Evolutionary conservation across 2,329 filamentous ascomycete species (phyloP), one percentile per base, ranked within the genome.

Genomic region (Blumeria hordei): DNA sequence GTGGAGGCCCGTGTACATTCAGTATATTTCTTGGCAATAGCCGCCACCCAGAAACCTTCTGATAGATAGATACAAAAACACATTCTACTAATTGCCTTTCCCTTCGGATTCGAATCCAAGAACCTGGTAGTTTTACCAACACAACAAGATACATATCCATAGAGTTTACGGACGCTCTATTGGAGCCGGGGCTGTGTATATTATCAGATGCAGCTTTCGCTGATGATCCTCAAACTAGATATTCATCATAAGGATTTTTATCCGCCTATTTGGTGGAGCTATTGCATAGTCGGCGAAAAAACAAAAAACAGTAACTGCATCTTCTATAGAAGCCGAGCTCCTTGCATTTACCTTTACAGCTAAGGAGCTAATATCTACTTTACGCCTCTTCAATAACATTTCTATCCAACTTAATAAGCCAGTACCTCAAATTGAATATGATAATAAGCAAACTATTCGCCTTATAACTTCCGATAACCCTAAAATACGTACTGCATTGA

Each of bases 361-460:
- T n/a, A 37, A 53, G 18, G 50, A 53, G 16, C 10, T 41, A 37
- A 53, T 53, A 7, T 36, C 33, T 18, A 41, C 36, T 9, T 8
- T 16, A 8, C 28, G 50, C 39, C 36, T 53, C 28, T 53, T 53
- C 32, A 18, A 28, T 16, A 18, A 12, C 14, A 53, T 53, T 9
- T 36, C 28, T n/a, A 14, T 53, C 8, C n/a, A 53, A 39, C 34
- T 53, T 10, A 28, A 41, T 12, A 4, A 12, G 11, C 21, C 16
- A 9, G 18, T 28, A 12, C 36, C 34, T 10, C 12, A 53, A 28
- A 53, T 53, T 14, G 1, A 37, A 12, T 53, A 32, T 18, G 34
- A 53, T 16, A 53, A 53, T 34, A n/a, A 53, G 21, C 50, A 53
- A 53, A 53, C 50, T 6, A 53, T 53, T 36, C 3, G 50, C 11